phyloP scores from a whole-genome alignment of 768 basidiomycete genomes.

The Mycena galopus region DNA sequence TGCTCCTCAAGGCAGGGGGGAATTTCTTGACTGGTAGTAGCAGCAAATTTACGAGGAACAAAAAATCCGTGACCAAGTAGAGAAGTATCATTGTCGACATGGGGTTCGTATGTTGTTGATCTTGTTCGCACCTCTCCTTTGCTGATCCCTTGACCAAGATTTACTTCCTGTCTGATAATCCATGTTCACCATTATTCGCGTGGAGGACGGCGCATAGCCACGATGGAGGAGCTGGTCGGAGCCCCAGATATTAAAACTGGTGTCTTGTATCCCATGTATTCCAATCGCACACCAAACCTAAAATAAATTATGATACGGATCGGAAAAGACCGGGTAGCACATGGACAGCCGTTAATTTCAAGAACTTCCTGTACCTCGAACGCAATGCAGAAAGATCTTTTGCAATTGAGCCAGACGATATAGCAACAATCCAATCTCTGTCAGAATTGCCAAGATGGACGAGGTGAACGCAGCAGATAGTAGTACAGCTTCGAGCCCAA shows the following conservation, averaged over 20 bases:
- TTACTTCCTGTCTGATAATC: neutral
- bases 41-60: neutral
- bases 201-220: neutral
- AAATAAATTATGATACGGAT: too few species aligned
- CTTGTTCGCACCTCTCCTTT: neutral
- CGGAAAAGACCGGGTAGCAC: too few species aligned
- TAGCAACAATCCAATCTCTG: too few species aligned
- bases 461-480: too few species aligned
- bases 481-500: too few species aligned
- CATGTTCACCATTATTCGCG: neutral
- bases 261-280: neutral
- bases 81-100: neutral
- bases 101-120: neutral
- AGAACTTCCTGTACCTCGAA: too few species aligned
- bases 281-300: too few species aligned
- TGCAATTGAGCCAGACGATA: too few species aligned
- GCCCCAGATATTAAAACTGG: neutral
- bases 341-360: too few species aligned
- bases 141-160: neutral
- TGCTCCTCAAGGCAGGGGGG: constrained; percentile 18
- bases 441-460: too few species aligned
- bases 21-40: constrained; percentile 14
- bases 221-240: neutral
- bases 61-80: constrained; percentile 3
- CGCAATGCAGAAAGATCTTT: too few species aligned